Evolutionary conservation across 495 filamentous ascomycete species (phyloP), one percentile per base, ranked within the genome.

Genomic region (Amniculicola lignicola): DNA sequence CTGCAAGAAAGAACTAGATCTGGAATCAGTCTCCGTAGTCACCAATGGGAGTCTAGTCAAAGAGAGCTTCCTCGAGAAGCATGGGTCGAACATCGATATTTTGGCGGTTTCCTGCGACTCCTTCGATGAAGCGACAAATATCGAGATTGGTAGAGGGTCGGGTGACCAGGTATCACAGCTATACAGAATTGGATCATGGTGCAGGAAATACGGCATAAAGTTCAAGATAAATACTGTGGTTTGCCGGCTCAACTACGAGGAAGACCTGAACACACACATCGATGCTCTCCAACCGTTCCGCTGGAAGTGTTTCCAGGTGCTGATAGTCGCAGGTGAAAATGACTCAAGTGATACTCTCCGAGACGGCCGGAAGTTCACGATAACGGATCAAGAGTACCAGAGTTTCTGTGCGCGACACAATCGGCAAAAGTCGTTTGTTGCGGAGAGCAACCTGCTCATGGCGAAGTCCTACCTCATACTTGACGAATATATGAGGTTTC

Each of bases 221-320:
- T 44, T 54, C 50, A 54, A 54, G 50, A 16, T 54, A 24, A 54
- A 54, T 21, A 54, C 50, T 1, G 50, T 54, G 9, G 27, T 54
- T 10, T 40, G 33, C 50, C 19, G 24, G 15, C 33, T 43, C 2
- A 54, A 54, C 24, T 42, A 21, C 3, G 23, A 44, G 12, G 50
- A 54, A 35, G 38, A 29, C 38, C 42, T 54, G 50, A 33, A n/a
- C 15, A 18, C 14, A 11, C 6, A 42, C 5, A 29, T 54, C 7
- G 37, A 54, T 9, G 10, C 3, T 1, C 50, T 42, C n/a, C 6
- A 42, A 15, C 50, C 50, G 5, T 54, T 54, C 16, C n/a, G n/a
- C n/a, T 44, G 50, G 37, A 31, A 43, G 16, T 16, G 12, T 9
- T 54, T 54, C 25, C 50, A 54, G 27, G 37, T 31, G 16, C 33